A percentile compares a stretch with the other conserved stretches of the same genome.
Evolutionary conservation across 257 asterid species (phyloP).

Genomic region (Petunia axillaris): DNA sequence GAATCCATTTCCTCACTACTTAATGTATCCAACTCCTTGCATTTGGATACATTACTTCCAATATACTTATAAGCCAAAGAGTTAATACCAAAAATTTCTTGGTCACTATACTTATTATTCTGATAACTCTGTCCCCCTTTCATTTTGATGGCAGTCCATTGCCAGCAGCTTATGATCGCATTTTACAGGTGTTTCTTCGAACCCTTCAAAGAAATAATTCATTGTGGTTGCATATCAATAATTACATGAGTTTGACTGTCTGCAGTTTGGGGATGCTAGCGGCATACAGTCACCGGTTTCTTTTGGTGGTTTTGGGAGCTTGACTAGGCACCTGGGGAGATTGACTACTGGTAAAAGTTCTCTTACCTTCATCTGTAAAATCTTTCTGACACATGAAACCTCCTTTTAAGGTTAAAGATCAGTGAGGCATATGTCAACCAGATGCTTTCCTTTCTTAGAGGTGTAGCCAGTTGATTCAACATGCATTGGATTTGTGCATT

Average conservation of each 20-base stretch:
- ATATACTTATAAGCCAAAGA: not conserved
- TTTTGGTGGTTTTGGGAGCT: conserved; percentile 98
- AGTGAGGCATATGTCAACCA: not conserved
- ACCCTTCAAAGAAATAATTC: conserved; percentile 26
- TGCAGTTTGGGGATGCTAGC: conserved; percentile 97
- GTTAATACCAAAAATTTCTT: not conserved
- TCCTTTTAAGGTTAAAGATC: not conserved
- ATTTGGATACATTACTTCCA: not conserved
- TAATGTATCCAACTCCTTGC: not conserved
- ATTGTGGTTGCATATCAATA: conserved; percentile 32
- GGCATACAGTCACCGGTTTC: conserved; percentile 99
- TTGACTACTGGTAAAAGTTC: conserved; percentile 63
- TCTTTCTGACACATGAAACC: not conserved
- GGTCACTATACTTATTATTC: conserved; percentile 10
- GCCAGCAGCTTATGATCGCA: conserved; percentile 85
- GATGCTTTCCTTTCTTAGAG: not conserved
- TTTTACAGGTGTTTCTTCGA: conserved; percentile 68
- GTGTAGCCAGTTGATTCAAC: not conserved
- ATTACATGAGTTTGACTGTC: conserved; percentile 35
- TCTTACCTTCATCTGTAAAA: not conserved
- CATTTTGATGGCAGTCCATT: conserved; percentile 63
- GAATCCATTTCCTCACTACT: not conserved
- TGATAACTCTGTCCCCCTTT: conserved; percentile 27
- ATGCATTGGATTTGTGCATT: not conserved
- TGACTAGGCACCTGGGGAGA: conserved; percentile 91